A percentile compares a stretch with the other conserved stretches of the same genome.
Evolutionary conservation across 805 yeast species (phyloP).

Genomic region (Nematodospora valgi): DNA sequence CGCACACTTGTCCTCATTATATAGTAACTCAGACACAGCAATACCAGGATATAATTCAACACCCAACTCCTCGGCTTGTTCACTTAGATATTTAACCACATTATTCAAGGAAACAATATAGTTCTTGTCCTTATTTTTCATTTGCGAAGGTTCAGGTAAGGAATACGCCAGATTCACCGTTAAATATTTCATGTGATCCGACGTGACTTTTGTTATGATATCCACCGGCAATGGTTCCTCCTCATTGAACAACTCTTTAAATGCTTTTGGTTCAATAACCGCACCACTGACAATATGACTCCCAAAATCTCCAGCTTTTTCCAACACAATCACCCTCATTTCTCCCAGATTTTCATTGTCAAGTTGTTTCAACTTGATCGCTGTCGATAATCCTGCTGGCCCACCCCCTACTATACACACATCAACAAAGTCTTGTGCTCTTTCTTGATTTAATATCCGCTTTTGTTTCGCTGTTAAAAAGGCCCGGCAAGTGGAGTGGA

Average conservation of each 20-base stretch:
- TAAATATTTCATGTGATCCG: slow-evolving; percentile 70
- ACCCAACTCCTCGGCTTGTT: slow-evolving; percentile 87
- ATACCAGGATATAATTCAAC: slow-evolving; percentile 93
- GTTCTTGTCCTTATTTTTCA: slow-evolving; percentile 77
- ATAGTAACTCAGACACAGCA: slow-evolving; percentile 76
- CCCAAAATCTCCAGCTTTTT: slow-evolving; percentile 92
- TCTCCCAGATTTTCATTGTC: slow-evolving; percentile 64
- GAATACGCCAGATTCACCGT: slow-evolving; percentile 60
- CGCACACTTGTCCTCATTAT: slow-evolving; percentile 46
- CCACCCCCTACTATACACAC: slow-evolving; percentile 98
- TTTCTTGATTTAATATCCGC: slow-evolving; percentile 51
- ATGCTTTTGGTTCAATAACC: slow-evolving; percentile 84
- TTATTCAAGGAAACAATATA: slow-evolving; percentile 81
- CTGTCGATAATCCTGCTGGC: slow-evolving; percentile 95
- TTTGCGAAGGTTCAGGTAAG: slow-evolving; percentile 91
- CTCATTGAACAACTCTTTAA: slow-evolving; percentile 78
- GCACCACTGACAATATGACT: slow-evolving; percentile 93
- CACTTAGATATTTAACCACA: slow-evolving; percentile 78
- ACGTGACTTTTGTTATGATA: slow-evolving; percentile 67
- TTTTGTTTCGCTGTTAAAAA: slow-evolving; percentile 43
- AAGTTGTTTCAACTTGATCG: slow-evolving; percentile 81
- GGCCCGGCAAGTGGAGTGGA: no score
- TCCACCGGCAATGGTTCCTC: slow-evolving; percentile 79
- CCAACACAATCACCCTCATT: slow-evolving; percentile 82
- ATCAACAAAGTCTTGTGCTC: slow-evolving; percentile 86